These are phyloP conservation scores for Suhomyces sp. DNA, from an alignment of 805 yeast species.

Conservation along the genomic window DNA sequence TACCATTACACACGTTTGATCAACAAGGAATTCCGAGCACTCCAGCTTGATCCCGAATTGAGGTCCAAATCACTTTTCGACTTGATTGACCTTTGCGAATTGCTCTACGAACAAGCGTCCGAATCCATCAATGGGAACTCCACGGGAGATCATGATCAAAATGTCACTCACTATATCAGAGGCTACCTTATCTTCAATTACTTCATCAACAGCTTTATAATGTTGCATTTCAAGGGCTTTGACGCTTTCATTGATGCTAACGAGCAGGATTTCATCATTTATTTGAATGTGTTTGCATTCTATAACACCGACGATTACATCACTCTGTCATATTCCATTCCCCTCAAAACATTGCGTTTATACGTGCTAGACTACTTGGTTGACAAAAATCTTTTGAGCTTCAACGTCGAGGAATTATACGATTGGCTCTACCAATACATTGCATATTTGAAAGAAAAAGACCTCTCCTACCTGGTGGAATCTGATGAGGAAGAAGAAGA, in stretches of 20 bases:
- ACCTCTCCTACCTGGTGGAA: constrained; percentile 7
- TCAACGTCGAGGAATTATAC: constrained; percentile 36
- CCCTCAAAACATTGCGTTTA: constrained; percentile 20
- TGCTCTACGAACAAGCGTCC: constrained; percentile 34
- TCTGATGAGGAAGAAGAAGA: not conserved
- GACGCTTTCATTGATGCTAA: constrained; percentile 36
- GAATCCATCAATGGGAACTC: not conserved
- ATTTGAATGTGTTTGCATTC: constrained; percentile 42
- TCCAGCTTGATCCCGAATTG: constrained; percentile 34
- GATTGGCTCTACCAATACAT: constrained; percentile 41
- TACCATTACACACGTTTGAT: constrained; percentile 26
- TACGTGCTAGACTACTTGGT: constrained; percentile 30
- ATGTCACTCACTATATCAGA: constrained; percentile 24
- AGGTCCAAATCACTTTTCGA: constrained; percentile 38
- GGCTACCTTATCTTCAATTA: constrained; percentile 44
- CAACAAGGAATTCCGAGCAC: constrained; percentile 34
- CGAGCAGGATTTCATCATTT: constrained; percentile 41
- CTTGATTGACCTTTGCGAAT: constrained; percentile 40
- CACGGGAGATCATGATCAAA: constrained; percentile 3
- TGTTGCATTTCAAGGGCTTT: constrained; percentile 44
- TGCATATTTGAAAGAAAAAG: constrained; percentile 34
- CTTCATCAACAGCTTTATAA: constrained; percentile 41
- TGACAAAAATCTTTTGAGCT: constrained; percentile 28
- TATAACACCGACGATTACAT: constrained; percentile 32
- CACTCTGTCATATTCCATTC: constrained; percentile 19